Conservation (phyloP, 1,139 yeast genomes). For the Hansenula sp. region DNA sequence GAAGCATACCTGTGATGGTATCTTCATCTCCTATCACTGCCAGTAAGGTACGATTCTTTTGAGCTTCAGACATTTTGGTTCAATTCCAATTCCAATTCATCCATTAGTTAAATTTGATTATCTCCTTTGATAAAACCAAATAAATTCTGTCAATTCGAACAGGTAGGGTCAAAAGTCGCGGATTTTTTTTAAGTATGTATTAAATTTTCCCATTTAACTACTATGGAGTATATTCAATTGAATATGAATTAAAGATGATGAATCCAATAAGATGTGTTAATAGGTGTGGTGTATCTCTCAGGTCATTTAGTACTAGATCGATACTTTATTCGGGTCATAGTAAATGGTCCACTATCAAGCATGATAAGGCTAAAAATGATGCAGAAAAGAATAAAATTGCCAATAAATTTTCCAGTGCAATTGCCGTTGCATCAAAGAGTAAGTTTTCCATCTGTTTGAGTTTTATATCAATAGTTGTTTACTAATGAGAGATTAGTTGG, state of each 20-base stretch:
- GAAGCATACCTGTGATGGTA: slow-evolving; percentile 89
- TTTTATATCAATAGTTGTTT: not conserved
- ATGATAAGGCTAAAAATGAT: slow-evolving; percentile 91
- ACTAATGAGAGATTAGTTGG: slow-evolving; percentile 40
- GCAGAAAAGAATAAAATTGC: slow-evolving; percentile 69
- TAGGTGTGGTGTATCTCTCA: not conserved
- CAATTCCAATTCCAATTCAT: not conserved
- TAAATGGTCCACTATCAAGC: slow-evolving; percentile 94
- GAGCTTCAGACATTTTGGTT: slow-evolving; percentile 11
- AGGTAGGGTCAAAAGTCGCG: too few species aligned
- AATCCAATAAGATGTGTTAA: too few species aligned
- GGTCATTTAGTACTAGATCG: slow-evolving; percentile 8
- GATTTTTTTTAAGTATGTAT: too few species aligned
- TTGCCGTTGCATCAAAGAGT: slow-evolving; percentile 66
- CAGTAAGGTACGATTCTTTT: slow-evolving; percentile 64
- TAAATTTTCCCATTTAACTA: too few species aligned
- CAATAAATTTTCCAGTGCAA: slow-evolving; percentile 67
- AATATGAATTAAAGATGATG: too few species aligned
- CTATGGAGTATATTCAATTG: too few species aligned
- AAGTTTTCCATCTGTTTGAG: slow-evolving; percentile 3
- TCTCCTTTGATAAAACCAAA: too few species aligned
- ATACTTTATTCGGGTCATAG: slow-evolving; percentile 58
- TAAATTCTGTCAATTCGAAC: too few species aligned
- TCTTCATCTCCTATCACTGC: slow-evolving; percentile 98
- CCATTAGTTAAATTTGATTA: too few species aligned